Evolutionary conservation across 116 monocot species (phyloP).

Genomic region (Phalaenopsis hybrid): DNA sequence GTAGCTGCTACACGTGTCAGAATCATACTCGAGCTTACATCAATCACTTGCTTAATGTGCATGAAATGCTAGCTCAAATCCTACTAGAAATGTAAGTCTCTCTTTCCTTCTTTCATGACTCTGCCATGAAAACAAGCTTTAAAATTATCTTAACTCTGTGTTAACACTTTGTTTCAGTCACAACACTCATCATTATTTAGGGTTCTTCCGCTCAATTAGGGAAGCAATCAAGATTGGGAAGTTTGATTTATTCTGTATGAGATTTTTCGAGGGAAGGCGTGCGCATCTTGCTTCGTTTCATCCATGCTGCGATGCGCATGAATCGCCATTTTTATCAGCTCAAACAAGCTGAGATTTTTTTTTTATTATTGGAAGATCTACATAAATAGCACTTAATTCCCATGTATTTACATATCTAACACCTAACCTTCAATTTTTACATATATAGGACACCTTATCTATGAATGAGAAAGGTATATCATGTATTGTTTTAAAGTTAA

Average conservation of each 20-base stretch:
- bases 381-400: neutral
- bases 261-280: conserved; percentile 53
- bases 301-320: conserved; percentile 19
- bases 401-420: neutral
- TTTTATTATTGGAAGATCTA: neutral
- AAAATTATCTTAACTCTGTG: neutral
- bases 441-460: too few relatives aligned
- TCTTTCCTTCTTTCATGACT: neutral
- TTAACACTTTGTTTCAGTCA: conserved; percentile 46
- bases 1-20: conserved; percentile 61
- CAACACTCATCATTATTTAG: conserved; percentile 88
- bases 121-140: neutral
- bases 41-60: conserved; percentile 87
- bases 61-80: conserved; percentile 94
- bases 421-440: neutral
- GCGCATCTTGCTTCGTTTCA: conserved; percentile 29
- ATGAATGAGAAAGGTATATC: too few relatives aligned
- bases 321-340: neutral
- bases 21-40: conserved; percentile 89
- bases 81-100: conserved; percentile 71
- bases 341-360: conserved; percentile 2
- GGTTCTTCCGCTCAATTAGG: conserved; percentile 66
- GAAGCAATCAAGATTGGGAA: conserved; percentile 56
- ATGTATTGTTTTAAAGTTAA: too few relatives aligned
- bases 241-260: conserved; percentile 50